Percentiles rank a stretch among this genome's conserved stretches.
Conservation (phyloP, 2,329 filamentous ascomycete genomes). For the Claviceps arundinis region DNA sequence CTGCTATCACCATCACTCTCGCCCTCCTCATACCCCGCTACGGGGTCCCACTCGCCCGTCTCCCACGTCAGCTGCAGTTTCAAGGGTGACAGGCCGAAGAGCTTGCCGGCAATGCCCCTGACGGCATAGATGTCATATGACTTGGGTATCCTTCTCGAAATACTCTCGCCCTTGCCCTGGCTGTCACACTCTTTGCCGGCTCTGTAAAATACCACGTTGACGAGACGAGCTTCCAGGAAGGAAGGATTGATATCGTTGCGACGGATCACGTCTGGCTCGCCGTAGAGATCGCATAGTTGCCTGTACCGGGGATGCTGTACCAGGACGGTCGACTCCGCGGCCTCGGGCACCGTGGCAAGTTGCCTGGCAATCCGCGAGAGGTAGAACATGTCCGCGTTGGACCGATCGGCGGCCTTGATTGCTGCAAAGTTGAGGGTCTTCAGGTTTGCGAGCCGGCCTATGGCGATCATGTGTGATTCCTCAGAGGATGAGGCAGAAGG, state of each 20-base stretch:
- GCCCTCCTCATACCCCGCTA: slow-evolving; percentile 47
- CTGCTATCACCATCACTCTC: slow-evolving; percentile 40
- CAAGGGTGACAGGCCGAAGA: slow-evolving; percentile 54
- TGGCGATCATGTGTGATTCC: slow-evolving; percentile 78
- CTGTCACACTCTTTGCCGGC: neutral
- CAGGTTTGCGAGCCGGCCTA: slow-evolving; percentile 59
- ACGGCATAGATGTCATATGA: slow-evolving; percentile 71
- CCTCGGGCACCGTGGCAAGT: slow-evolving; percentile 45
- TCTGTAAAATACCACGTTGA: slow-evolving; percentile 45
- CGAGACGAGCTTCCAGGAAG: slow-evolving; percentile 68
- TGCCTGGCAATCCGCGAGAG: slow-evolving; percentile 71
- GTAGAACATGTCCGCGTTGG: slow-evolving; percentile 89
- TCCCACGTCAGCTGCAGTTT: slow-evolving; percentile 65
- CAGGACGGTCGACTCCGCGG: slow-evolving; percentile 41
- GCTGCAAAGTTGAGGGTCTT: slow-evolving; percentile 59
- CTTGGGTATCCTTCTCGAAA: slow-evolving; percentile 49
- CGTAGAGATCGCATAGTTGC: slow-evolving; percentile 64
- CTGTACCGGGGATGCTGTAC: slow-evolving; percentile 56
- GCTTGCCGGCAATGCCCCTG: slow-evolving; percentile 60
- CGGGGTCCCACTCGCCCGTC: slow-evolving; percentile 80
- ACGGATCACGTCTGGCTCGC: slow-evolving; percentile 52
- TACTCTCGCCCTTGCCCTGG: slow-evolving; percentile 13
- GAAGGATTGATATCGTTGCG: slow-evolving; percentile 51
- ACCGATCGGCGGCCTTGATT: slow-evolving; percentile 60
- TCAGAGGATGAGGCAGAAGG: slow-evolving; percentile 41